These are phyloP conservation scores for Amanita pseudoporphyria DNA, from an alignment of 768 basidiomycete genomes.

Conservation along the genomic window DNA sequence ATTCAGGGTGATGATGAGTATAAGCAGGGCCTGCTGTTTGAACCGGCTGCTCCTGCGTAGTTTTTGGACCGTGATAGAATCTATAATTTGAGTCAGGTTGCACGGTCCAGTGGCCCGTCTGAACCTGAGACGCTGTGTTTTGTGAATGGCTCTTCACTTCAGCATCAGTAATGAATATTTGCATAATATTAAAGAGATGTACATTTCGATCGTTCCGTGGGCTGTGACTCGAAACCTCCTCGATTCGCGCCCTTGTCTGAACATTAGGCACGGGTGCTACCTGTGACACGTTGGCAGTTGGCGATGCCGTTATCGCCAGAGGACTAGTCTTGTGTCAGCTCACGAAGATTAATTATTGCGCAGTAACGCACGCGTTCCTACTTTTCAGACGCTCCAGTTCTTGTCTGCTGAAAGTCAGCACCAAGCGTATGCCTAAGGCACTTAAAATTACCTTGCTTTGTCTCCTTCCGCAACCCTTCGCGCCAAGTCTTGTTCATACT, in stretches of 20 bases:
- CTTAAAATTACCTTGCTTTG: slow-evolving; percentile 28
- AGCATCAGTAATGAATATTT: not conserved
- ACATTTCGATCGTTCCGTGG: not conserved
- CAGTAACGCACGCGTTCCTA: not conserved
- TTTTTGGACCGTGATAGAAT: not conserved
- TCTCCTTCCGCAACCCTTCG: slow-evolving; percentile 31
- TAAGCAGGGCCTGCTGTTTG: not conserved
- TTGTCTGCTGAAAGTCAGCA: slow-evolving; percentile 1
- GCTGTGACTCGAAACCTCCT: not conserved
- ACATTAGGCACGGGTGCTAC: not conserved
- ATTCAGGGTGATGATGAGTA: not conserved
- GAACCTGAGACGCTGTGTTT: not conserved
- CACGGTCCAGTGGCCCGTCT: not conserved
- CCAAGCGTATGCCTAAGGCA: not conserved
- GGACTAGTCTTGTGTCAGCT: not conserved
- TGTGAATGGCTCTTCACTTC: not conserved
- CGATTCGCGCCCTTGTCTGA: not conserved
- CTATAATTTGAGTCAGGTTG: not conserved
- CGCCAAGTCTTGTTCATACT: slow-evolving; percentile 22
- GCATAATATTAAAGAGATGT: not conserved
- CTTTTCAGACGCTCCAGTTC: slow-evolving; percentile 2
- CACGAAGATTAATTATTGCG: not conserved
- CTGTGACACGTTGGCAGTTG: not conserved
- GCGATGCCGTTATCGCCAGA: slow-evolving; percentile 1
- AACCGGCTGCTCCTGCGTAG: not conserved